Conservation (phyloP, 2,329 filamentous ascomycete species). For the Trichoderma sp. region DNA sequence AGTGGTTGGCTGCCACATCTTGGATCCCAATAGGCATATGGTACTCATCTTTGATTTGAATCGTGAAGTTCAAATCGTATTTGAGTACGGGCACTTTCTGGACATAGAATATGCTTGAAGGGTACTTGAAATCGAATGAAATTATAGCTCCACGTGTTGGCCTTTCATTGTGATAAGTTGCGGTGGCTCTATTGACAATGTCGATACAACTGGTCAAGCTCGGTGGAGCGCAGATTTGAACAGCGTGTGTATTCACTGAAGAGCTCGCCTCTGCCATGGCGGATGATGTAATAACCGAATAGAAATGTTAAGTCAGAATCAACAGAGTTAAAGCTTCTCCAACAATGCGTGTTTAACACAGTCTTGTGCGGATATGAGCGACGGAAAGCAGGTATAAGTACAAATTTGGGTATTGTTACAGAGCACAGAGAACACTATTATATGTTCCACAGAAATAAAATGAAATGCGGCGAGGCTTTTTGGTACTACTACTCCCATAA, state of each 20-base stretch:
- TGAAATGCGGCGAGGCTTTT: not conserved
- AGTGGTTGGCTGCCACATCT: not conserved
- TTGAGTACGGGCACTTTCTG: not conserved
- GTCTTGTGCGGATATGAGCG: not conserved
- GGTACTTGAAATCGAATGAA: not conserved
- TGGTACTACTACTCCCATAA: not conserved
- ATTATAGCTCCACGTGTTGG: not conserved
- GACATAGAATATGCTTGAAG: not conserved
- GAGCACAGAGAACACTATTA: not conserved
- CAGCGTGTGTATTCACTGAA: not conserved
- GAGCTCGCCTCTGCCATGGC: not conserved
- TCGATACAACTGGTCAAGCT: not conserved
- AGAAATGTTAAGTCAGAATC: not conserved
- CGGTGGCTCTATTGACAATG: not conserved
- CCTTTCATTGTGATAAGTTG: not conserved
- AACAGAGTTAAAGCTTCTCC: not conserved
- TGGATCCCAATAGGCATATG: not conserved
- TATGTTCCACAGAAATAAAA: not conserved
- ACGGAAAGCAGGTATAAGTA: not conserved
- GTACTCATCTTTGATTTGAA: not conserved
- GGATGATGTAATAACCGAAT: not conserved
- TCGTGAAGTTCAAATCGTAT: not conserved
- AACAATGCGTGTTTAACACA: not conserved
- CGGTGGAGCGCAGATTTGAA: not conserved
- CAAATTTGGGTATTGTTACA: not conserved